Evolutionary conservation across 495 filamentous ascomycete species (phyloP).

Genomic region (Hypoxylon lienhwacheense): DNA sequence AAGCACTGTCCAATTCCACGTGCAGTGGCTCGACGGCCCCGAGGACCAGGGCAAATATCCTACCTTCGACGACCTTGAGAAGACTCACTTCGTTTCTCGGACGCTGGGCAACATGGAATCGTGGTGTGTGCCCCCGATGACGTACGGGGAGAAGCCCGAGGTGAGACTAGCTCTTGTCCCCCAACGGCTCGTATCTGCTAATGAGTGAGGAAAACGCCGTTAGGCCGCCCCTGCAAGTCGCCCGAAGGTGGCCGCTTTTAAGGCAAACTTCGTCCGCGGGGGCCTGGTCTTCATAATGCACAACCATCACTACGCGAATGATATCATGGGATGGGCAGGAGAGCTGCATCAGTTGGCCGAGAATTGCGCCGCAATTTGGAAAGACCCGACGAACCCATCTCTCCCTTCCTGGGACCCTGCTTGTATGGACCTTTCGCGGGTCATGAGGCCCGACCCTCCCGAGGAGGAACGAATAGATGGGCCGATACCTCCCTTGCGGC

Average conservation of each 20-base stretch:
- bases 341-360: conserved; percentile 45
- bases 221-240: conserved; percentile 32
- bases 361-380: conserved; percentile 42
- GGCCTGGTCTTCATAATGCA: conserved; percentile 46
- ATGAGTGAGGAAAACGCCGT: no score
- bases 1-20: conserved; percentile 41
- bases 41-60: conserved; percentile 28
- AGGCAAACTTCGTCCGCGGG: conserved; percentile 45
- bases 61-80: conserved; percentile 34
- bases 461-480: conserved; percentile 34
- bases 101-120: conserved; percentile 35
- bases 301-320: conserved; percentile 47
- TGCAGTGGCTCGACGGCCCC: conserved; percentile 42
- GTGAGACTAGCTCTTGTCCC: not conserved
- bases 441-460: conserved; percentile 30
- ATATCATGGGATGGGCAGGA: conserved; percentile 46
- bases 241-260: conserved; percentile 42
- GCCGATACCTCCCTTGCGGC: conserved; percentile 26
- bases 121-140: conserved; percentile 43
- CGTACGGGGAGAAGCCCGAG: conserved; percentile 46
- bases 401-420: conserved; percentile 40
- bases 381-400: conserved; percentile 15
- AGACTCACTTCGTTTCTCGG: conserved; percentile 28
- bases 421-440: conserved; percentile 38
- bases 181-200: no score